phyloP scores from a whole-genome alignment of 257 asterid species.

The Eustoma russellianum region DNA sequence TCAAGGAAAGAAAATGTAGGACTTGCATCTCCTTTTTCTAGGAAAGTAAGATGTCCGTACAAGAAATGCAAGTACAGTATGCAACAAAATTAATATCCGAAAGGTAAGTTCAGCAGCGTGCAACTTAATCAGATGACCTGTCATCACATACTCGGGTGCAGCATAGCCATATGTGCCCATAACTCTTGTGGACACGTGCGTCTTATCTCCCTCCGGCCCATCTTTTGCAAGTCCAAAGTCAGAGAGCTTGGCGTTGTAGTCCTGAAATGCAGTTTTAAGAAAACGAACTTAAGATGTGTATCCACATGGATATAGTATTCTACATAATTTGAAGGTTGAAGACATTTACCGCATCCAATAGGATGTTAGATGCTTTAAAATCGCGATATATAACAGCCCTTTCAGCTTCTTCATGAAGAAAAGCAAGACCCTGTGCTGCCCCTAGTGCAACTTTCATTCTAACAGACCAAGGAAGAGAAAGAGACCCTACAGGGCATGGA shows the following conservation, averaged over 20 bases:
- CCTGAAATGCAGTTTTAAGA: slow-evolving; percentile 32
- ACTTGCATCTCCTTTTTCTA: too few species aligned
- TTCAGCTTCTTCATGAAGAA: slow-evolving; percentile 79
- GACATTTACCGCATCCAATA: slow-evolving; percentile 47
- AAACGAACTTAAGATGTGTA: slow-evolving; percentile 11
- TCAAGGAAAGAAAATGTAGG: too few species aligned
- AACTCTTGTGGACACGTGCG: slow-evolving; percentile 77
- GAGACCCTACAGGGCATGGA: slow-evolving; percentile 33
- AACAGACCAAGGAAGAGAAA: slow-evolving; percentile 66
- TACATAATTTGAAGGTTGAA: slow-evolving; percentile 13
- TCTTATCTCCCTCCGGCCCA: slow-evolving; percentile 75
- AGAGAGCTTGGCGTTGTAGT: slow-evolving; percentile 74
- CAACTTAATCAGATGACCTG: slow-evolving; percentile 28
- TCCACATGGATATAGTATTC: background rate
- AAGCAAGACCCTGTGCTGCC: slow-evolving; percentile 83
- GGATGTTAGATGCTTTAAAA: slow-evolving; percentile 63
- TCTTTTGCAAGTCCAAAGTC: slow-evolving; percentile 88
- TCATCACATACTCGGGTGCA: slow-evolving; percentile 76
- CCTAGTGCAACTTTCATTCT: slow-evolving; percentile 66
- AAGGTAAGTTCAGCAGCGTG: background rate
- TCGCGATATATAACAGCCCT: slow-evolving; percentile 67
- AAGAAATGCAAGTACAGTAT: background rate
- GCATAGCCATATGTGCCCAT: slow-evolving; percentile 92
- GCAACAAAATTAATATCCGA: background rate
- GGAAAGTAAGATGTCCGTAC: background rate